Evolutionary conservation across 495 filamentous ascomycete genomes (phyloP).

Genomic region (Staphylotrichum longicolle): DNA sequence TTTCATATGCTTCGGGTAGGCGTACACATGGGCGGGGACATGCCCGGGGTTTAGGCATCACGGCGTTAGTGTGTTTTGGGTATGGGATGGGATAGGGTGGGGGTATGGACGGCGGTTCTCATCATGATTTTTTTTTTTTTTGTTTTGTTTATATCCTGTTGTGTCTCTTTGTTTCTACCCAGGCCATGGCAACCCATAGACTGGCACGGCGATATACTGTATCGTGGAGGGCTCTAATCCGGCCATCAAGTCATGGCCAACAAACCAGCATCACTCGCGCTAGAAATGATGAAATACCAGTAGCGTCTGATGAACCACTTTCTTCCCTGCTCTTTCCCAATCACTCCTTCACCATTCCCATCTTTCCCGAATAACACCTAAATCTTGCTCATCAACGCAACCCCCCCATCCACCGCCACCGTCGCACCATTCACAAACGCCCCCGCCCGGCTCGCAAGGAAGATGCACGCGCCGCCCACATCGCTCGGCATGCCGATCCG

Average conservation of each 20-base stretch:
- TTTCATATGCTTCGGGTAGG: not conserved
- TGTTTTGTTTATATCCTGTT: not conserved
- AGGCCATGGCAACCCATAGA: not conserved
- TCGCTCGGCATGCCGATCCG: slow-evolving; percentile 70
- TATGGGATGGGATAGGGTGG: not conserved
- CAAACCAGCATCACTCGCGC: not conserved
- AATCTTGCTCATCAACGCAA: slow-evolving; percentile 37
- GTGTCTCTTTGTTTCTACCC: not conserved
- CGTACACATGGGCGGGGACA: not conserved
- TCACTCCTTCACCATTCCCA: not conserved
- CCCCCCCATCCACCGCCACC: slow-evolving; percentile 70
- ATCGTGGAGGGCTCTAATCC: not conserved
- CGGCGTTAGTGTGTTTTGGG: not conserved
- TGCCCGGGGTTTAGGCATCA: not conserved
- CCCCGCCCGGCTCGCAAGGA: slow-evolving; percentile 67
- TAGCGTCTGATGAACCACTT: slow-evolving; percentile 3
- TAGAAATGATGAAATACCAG: slow-evolving; percentile 4
- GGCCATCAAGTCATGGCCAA: not conserved
- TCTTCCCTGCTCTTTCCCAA: not conserved
- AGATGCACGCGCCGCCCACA: slow-evolving; percentile 74
- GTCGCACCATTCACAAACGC: slow-evolving; percentile 75
- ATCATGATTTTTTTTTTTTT: not conserved
- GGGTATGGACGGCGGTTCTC: not conserved
- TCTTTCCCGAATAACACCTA: slow-evolving; percentile 11
- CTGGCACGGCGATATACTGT: not conserved